Conservation (phyloP, 352 stramenopile genomes). For the Phytophthora agathidicida region DNA sequence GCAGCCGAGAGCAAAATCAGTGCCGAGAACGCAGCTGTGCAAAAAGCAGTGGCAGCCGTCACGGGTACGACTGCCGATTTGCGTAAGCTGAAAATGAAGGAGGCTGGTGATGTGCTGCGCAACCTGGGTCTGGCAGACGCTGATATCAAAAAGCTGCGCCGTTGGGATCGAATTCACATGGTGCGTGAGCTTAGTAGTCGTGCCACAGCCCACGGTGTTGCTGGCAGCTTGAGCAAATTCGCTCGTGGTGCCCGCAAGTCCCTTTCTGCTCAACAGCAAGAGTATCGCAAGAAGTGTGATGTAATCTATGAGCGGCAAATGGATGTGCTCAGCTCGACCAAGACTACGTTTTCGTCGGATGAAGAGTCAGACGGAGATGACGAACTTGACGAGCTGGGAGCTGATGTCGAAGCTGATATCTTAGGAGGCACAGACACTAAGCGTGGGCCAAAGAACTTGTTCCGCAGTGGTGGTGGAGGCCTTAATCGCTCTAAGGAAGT, state of each 20-base stretch:
- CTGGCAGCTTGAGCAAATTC: constrained; percentile 81
- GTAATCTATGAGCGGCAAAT: constrained; percentile 87
- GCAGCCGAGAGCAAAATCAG: constrained; percentile 46
- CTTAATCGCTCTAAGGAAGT: constrained; percentile 81
- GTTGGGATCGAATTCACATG: constrained; percentile 87
- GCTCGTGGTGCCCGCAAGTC: constrained; percentile 80
- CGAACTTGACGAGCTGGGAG: constrained; percentile 71
- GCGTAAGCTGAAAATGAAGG: constrained; percentile 89
- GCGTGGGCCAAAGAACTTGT: constrained; percentile 75
- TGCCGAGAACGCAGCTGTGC: constrained; percentile 66
- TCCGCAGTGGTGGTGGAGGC: constrained; percentile 73
- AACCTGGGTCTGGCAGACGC: constrained; percentile 79
- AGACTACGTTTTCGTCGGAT: constrained; percentile 74
- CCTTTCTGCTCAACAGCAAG: constrained; percentile 81
- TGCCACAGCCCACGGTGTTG: constrained; percentile 72
- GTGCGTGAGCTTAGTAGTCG: constrained; percentile 79
- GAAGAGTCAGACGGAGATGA: constrained; percentile 79
- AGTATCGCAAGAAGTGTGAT: constrained; percentile 87
- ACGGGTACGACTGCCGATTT: constrained; percentile 87
- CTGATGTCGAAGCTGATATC: constrained; percentile 81
- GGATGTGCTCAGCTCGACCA: constrained; percentile 69
- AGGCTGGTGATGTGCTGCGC: constrained; percentile 77
- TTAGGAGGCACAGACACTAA: constrained; percentile 70
- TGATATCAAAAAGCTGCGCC: constrained; percentile 84
- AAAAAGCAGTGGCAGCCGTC: constrained; percentile 79